Evolutionary conservation across 192 early-diverging fungal genomes (phyloP), one percentile per base, ranked within the genome.

Genomic region (Endogone sp.): DNA sequence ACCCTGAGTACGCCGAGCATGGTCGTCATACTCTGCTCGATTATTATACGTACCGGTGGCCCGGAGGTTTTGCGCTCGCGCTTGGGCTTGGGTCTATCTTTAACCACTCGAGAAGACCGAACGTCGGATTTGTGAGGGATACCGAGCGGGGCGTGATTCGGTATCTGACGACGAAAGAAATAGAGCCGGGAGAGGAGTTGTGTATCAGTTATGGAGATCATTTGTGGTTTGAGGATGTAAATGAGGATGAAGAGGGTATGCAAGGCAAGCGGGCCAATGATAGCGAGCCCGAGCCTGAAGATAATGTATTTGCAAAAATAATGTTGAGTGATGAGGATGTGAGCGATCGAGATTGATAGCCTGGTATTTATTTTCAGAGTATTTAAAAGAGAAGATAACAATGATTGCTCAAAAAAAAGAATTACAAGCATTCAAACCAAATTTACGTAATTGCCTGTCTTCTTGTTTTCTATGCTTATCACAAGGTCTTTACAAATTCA

Each of bases 81-180:
- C 74, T 89, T 57, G 88, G 88, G 0, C 80, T 89, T 22, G 88
- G 88, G 9, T 84, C 85, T 62, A 86, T 87, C 86, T 90, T 90
- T 70, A 88, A 88, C 65, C 86, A 90, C 58, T 77, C 83, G 71
- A 75, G 78, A 6, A 57, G 69, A 0, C 83, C 86, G 30, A 90
- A 88, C 58, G 79, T 90, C 2, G 88, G 86, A 0, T 90, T 90
- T 67, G 74, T 82, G 55, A 75, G 88, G 29, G 88, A 90, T 62
- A 77, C 85, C 66, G 69, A 65, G 1, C 78, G 77, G 23, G 70
- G 66, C 16, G n/a, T 90, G 54, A 88, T 90, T 67, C 74, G 78
- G 20, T 90, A 90, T 32, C 67, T 79, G 0, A 76, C 88, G 6
- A 57, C 85, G 21, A 64, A 83, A 21, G 80, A 84, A 28, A 86